Evolutionary conservation across 495 filamentous ascomycete genomes (phyloP).

Genomic region (Staphylotrichum longicolle): DNA sequence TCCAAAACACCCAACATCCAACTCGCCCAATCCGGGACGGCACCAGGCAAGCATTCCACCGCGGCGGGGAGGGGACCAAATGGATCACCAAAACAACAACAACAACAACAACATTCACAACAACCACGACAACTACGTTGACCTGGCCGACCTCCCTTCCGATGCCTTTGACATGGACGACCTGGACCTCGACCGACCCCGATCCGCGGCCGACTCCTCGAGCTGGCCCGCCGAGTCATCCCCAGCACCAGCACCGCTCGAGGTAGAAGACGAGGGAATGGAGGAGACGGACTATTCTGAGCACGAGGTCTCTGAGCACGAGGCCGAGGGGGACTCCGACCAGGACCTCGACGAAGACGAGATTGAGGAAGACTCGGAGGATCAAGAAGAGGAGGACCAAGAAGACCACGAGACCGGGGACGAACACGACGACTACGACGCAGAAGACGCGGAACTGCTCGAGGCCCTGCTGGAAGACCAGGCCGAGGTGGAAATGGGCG

Average conservation of each 20-base stretch:
- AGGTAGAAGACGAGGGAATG: not conserved
- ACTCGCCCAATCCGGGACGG: not conserved
- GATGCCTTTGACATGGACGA: conserved; percentile 11
- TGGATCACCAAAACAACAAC: not conserved
- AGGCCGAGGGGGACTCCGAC: not conserved
- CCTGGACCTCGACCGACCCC: not conserved
- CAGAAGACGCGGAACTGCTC: conserved; percentile 9
- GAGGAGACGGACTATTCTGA: not conserved
- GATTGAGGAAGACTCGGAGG: not conserved
- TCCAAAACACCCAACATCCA: too few relatives aligned
- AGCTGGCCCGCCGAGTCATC: conserved; percentile 7
- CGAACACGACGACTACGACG: conserved; percentile 4
- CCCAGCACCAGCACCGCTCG: not conserved
- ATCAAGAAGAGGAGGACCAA: conserved; percentile 1
- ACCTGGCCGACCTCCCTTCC: conserved; percentile 1
- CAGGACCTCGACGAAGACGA: not conserved
- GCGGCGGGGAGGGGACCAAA: not conserved
- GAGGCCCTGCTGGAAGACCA: not conserved
- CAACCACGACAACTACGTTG: not conserved
- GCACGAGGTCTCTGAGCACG: not conserved
- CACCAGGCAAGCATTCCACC: not conserved
- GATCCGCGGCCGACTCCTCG: not conserved
- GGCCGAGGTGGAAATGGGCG: not conserved
- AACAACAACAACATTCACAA: too few relatives aligned
- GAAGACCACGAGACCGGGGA: conserved; percentile 7